These are phyloP conservation scores for Xanthoconium purpureum DNA, from an alignment of 768 basidiomycete species.

Conservation along the genomic window DNA sequence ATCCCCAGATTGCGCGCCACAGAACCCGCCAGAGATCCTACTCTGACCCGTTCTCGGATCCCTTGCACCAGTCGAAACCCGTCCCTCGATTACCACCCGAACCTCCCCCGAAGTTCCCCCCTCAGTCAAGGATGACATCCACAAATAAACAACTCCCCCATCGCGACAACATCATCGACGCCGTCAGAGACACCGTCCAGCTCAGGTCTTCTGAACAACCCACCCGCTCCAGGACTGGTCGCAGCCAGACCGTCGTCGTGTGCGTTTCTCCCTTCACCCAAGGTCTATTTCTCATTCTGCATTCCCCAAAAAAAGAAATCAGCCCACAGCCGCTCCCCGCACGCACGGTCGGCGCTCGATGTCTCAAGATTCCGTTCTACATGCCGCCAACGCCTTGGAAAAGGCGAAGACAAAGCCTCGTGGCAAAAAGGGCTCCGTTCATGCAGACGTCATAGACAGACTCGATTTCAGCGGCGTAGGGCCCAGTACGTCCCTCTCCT, in stretches of 20 bases:
- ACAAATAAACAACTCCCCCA: constrained; percentile 32
- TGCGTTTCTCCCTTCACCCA: constrained; percentile 13
- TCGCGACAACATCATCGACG: constrained; percentile 50
- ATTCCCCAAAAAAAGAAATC: constrained; percentile 15
- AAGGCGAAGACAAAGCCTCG: constrained; percentile 49
- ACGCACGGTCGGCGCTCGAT: constrained; percentile 42
- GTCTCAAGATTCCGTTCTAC: constrained; percentile 48
- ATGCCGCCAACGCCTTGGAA: constrained; percentile 38
- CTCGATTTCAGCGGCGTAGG: constrained; percentile 85
- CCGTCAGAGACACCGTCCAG: constrained; percentile 67
- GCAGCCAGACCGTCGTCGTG: constrained; percentile 53
- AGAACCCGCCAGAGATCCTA: constrained; percentile 43
- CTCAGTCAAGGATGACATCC: constrained; percentile 26
- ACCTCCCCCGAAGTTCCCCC: constrained; percentile 31
- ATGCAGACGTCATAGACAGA: constrained; percentile 88
- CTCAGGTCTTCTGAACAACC: constrained; percentile 44
- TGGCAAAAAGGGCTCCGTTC: constrained; percentile 69
- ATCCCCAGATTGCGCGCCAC: constrained; percentile 21
- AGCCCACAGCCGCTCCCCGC: constrained; percentile 22
- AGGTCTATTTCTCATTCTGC: constrained; percentile 16
- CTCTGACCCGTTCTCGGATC: constrained; percentile 55
- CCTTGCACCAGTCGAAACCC: constrained; percentile 26
- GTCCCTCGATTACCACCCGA: constrained; percentile 43
- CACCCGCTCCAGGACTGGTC: constrained; percentile 47
- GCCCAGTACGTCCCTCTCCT: constrained; percentile 55